A percentile compares a stretch with the other conserved stretches of the same genome.
phyloP scores from a whole-genome alignment of 495 filamentous ascomycete species.

The Trichocladium antarcticum region DNA sequence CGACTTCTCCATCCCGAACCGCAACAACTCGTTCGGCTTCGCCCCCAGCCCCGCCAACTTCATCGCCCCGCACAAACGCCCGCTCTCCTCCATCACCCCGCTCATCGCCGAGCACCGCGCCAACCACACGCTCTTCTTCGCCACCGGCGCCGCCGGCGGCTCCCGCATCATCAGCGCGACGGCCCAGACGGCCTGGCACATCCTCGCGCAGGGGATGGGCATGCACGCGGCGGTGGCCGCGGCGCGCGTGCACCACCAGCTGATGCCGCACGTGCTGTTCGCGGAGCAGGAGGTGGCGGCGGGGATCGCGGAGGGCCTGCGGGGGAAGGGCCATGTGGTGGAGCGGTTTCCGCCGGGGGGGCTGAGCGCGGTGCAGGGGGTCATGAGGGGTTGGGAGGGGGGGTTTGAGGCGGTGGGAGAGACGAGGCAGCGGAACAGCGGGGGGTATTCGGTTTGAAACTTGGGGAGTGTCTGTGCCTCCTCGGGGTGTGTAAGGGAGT shows the following conservation, averaged over 20 bases:
- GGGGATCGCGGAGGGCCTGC: conserved; percentile 52
- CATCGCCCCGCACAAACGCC: conserved; percentile 68
- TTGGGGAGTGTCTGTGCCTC: neutral
- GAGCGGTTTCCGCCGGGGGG: conserved; percentile 55
- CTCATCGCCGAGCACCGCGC: conserved; percentile 55
- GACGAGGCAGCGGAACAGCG: conserved; percentile 63
- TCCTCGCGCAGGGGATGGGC: conserved; percentile 53
- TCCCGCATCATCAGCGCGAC: conserved; percentile 82
- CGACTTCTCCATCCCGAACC: conserved; percentile 71
- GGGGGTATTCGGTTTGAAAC: conserved; percentile 52
- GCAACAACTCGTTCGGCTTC: conserved; percentile 71
- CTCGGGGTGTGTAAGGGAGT: too few relatives aligned
- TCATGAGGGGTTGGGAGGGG: conserved; percentile 57
- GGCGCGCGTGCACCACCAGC: conserved; percentile 73
- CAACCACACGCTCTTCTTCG: conserved; percentile 55
- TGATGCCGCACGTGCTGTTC: conserved; percentile 54
- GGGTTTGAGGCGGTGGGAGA: conserved; percentile 51
- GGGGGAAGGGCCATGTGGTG: conserved; percentile 56
- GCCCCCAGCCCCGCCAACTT: conserved; percentile 70
- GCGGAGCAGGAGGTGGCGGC: conserved; percentile 68
- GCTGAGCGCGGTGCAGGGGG: conserved; percentile 57
- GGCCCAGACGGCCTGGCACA: conserved; percentile 61
- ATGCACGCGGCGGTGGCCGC: conserved; percentile 49
- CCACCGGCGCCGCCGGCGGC: conserved; percentile 71
- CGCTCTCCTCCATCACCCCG: conserved; percentile 68